These are phyloP conservation scores for Claviceps arundinis DNA, from an alignment of 2,329 filamentous ascomycete genomes.

Conservation along the genomic window DNA sequence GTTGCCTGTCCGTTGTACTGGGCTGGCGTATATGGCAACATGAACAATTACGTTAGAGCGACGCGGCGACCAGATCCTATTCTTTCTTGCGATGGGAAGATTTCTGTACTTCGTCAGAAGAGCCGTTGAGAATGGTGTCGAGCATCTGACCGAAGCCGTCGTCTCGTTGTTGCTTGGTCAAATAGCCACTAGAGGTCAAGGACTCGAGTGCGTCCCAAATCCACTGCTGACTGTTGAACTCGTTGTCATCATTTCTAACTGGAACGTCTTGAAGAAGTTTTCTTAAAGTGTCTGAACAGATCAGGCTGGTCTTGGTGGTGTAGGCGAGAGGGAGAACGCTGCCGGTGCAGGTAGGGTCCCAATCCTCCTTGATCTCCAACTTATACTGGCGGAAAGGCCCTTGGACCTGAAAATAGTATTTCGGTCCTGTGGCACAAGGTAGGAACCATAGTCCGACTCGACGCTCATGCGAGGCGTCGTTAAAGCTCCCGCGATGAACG, in stretches of 20 bases:
- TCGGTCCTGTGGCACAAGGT: slow-evolving; percentile 4
- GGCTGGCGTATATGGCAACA: not conserved
- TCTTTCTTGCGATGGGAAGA: not conserved
- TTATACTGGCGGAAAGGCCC: slow-evolving; percentile 1
- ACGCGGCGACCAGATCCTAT: not conserved
- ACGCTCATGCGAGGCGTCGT: slow-evolving; percentile 7
- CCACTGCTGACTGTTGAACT: slow-evolving; percentile 9
- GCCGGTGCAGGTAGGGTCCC: slow-evolving; percentile 7
- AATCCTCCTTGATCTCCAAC: slow-evolving; percentile 7
- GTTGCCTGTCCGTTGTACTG: not conserved
- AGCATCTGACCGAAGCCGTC: slow-evolving; percentile 8
- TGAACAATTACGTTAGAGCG: not conserved
- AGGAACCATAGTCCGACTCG: slow-evolving; percentile 7
- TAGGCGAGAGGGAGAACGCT: slow-evolving; percentile 7
- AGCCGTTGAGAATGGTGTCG: slow-evolving; percentile 8
- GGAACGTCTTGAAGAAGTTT: slow-evolving; percentile 5
- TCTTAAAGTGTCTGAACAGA: slow-evolving; percentile 3
- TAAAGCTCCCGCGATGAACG: slow-evolving; percentile 7
- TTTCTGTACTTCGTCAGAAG: slow-evolving; percentile 7
- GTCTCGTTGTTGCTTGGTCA: slow-evolving; percentile 6
- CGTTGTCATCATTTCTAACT: slow-evolving; percentile 5
- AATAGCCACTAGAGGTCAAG: slow-evolving; percentile 3
- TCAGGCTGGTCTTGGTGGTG: slow-evolving; percentile 6
- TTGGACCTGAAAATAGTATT: slow-evolving; percentile 7
- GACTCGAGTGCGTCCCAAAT: slow-evolving; percentile 5